Evolutionary conservation across 2,329 filamentous ascomycete genomes (phyloP).

Genomic region (Tothia fuscella): DNA sequence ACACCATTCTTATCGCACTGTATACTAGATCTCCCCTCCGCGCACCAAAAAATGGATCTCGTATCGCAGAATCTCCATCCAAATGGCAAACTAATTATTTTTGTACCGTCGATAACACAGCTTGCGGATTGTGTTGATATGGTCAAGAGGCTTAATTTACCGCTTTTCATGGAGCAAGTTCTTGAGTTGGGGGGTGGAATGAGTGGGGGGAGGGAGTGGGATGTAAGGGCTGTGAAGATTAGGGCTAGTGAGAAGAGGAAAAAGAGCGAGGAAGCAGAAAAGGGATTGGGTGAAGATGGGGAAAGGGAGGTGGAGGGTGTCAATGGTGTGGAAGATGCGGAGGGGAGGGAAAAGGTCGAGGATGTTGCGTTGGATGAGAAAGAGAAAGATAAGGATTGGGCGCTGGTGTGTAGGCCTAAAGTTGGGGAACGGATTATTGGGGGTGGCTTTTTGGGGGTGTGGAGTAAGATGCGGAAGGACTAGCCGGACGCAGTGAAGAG

Average conservation of each 20-base stretch:
- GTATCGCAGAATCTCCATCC: slow-evolving; percentile 48
- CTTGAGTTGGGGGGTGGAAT: slow-evolving; percentile 44
- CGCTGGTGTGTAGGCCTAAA: slow-evolving; percentile 27
- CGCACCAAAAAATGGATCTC: slow-evolving; percentile 40
- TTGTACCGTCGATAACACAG: slow-evolving; percentile 69
- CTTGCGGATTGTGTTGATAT: slow-evolving; percentile 51
- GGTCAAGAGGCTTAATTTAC: slow-evolving; percentile 42
- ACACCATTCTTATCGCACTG: slow-evolving; percentile 52
- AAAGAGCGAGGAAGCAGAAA: no score
- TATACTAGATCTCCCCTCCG: slow-evolving; percentile 60
- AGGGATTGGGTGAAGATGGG: slow-evolving; percentile 2
- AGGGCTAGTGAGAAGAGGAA: slow-evolving; percentile 19
- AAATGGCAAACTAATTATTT: slow-evolving; percentile 55
- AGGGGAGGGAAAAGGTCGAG: not conserved
- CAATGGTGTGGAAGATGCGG: slow-evolving; percentile 6
- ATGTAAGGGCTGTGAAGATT: slow-evolving; percentile 42
- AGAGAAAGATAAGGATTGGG: slow-evolving; percentile 14
- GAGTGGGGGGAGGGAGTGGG: slow-evolving; percentile 50
- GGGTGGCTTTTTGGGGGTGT: slow-evolving; percentile 24
- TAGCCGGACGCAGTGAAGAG: no score
- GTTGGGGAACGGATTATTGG: slow-evolving; percentile 26
- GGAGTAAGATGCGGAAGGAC: slow-evolving; percentile 9
- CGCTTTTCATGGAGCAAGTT: slow-evolving; percentile 46
- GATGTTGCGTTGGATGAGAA: slow-evolving; percentile 8
- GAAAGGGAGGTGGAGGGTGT: slow-evolving; percentile 11